Base-by-base conservation (phyloP, 192 early-diverging fungal species). In the Irineochytrium annulatum region DNA sequence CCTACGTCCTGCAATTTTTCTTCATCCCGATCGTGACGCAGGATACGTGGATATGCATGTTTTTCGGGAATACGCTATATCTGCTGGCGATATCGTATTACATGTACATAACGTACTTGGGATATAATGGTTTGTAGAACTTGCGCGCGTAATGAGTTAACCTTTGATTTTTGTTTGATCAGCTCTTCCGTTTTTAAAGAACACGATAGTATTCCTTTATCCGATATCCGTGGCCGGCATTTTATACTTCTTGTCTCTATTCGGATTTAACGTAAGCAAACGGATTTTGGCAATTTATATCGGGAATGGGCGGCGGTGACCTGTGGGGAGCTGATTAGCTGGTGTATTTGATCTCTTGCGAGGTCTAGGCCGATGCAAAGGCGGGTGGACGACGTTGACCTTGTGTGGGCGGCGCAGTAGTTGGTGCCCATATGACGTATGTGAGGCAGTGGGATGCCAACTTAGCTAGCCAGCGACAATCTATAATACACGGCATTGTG, bases 1-100 rank as follows among this genome's bases (percentile, higher is more conserved):
- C 93, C 16, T 96, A 98, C 55, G 86, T 94, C 14, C 69, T 93
- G 64, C 94, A 96, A 73, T 90, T 98, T 56, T 92, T 94, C 67
- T 90, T 98, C 59, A 80, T 96, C 53, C 86, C 89, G 34, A 64
- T 97, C 43, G 73, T 98, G 46, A 75, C 81, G 62, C 76, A 82
- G 73, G 81, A 86, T 4, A 83, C 77, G 55, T 93, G 89, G 89
- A 79, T 98, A 6, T 85, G 85, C 39, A 56, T 88, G 43, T 80
- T 95, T 43, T 63, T 98, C 22, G 95, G 90, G 27, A 95, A 98
- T 64, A 81, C 89, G 6, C 69, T 98, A 65, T 98, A 95, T 68
- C 78, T 93, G 43, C 63, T 83, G 14, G 90, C 92, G 6, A 79
- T 79, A 27, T 62, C 81, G 0, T 92, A 86, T 57, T 98, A 98